These are phyloP conservation scores for Hibiscus mutabilis DNA, from an alignment of 345 rosid genomes.

Conservation along the genomic window DNA sequence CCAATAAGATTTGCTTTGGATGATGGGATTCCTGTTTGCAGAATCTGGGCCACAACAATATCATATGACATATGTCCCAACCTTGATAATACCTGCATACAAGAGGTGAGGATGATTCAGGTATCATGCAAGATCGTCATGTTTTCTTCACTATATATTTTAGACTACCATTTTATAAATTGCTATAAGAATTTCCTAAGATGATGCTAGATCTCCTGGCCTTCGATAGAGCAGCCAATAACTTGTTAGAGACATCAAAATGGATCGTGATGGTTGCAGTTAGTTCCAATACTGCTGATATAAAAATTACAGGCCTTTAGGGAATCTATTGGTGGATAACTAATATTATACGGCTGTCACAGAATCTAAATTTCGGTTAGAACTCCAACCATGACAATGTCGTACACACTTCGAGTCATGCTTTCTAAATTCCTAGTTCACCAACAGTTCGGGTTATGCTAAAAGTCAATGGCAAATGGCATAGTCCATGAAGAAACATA, in stretches of 20 bases:
- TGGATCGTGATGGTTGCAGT: no score
- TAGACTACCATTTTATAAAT: not conserved
- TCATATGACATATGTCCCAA: conserved; percentile 92
- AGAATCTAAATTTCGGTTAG: no score
- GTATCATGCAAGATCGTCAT: not conserved
- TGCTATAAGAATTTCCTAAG: not conserved
- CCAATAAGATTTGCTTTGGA: conserved; percentile 93
- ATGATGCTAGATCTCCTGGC: not conserved
- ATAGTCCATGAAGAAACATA: not conserved
- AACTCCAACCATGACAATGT: no score
- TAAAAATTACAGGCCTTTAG: not conserved
- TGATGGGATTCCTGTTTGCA: conserved; percentile 88
- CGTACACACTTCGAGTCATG: no score
- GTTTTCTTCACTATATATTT: not conserved
- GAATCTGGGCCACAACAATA: conserved; percentile 85
- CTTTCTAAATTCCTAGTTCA: not conserved
- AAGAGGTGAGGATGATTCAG: not conserved
- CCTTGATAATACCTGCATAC: conserved; percentile 69
- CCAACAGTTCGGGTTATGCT: not conserved
- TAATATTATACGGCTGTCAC: no score
- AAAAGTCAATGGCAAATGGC: not conserved
- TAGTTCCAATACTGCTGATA: no score
- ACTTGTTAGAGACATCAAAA: not conserved
- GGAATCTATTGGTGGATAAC: not conserved
- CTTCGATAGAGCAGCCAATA: not conserved